Conservation (phyloP, 768 basidiomycete species). For the Auricularia sp. region DNA sequence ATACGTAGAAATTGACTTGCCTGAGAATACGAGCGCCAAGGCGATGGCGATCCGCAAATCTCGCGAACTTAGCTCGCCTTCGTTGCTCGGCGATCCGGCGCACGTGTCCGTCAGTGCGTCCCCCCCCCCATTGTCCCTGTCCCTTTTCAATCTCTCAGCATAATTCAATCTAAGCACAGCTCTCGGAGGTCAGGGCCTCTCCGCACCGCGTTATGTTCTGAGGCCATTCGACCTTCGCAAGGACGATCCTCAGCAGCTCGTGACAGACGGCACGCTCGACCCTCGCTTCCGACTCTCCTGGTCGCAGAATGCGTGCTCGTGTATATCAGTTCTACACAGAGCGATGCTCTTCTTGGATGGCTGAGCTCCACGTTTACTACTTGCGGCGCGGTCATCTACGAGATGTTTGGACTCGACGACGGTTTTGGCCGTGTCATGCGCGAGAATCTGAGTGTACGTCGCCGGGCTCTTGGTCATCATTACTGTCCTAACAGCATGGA, state of each 20-base stretch:
- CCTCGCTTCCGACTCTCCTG: constrained; percentile 64
- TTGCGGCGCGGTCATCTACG: constrained; percentile 57
- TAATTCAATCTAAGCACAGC: not conserved
- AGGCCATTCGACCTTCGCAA: constrained; percentile 67
- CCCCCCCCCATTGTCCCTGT: constrained; percentile 8
- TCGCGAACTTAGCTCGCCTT: constrained; percentile 35
- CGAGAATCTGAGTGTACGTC: constrained; percentile 65
- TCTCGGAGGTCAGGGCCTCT: constrained; percentile 48
- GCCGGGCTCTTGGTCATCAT: not conserved
- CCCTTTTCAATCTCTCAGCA: not conserved
- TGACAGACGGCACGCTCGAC: constrained; percentile 35
- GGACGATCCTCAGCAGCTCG: constrained; percentile 13
- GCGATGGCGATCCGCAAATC: constrained; percentile 69
- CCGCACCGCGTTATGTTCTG: constrained; percentile 53
- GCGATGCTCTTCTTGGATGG: constrained; percentile 58
- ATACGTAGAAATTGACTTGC: constrained; percentile 89
- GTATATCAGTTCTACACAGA: constrained; percentile 62
- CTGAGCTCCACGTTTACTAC: constrained; percentile 48
- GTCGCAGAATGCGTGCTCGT: constrained; percentile 91
- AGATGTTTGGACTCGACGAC: constrained; percentile 87
- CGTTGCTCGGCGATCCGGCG: constrained; percentile 33
- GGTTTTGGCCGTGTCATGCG: constrained; percentile 90
- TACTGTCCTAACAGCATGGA: not conserved
- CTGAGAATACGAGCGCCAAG: constrained; percentile 76
- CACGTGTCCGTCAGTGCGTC: constrained; percentile 34